Conservation (phyloP, 2,329 filamentous ascomycete genomes). For the Albophoma yamanashiensis region DNA sequence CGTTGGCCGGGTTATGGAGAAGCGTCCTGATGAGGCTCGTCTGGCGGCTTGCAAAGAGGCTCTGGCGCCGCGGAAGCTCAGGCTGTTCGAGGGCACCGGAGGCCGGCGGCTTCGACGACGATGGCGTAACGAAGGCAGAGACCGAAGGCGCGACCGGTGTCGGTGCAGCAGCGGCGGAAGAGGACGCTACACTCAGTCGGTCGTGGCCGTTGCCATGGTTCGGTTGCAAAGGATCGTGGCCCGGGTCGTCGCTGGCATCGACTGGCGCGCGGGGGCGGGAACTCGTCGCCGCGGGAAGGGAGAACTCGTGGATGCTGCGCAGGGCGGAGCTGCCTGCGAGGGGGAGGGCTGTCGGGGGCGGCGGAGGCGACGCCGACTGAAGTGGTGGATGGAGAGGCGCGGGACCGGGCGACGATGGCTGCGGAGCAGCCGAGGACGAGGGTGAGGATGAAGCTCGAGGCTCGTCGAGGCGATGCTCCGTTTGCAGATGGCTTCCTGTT, state of each 20-base stretch:
- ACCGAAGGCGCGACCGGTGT: slow-evolving; percentile 11
- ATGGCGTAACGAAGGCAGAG: slow-evolving; percentile 5
- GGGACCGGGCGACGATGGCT: neutral
- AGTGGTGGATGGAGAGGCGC: slow-evolving; percentile 1
- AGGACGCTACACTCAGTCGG: slow-evolving; percentile 14
- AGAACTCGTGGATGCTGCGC: slow-evolving; percentile 3
- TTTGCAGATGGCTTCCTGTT: neutral
- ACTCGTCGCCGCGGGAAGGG: neutral
- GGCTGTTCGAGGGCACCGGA: slow-evolving; percentile 11
- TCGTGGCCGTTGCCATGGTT: slow-evolving; percentile 13
- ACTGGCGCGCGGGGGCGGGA: slow-evolving; percentile 7
- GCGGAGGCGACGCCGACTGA: neutral
- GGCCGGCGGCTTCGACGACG: slow-evolving; percentile 5
- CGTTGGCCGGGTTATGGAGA: slow-evolving; percentile 13
- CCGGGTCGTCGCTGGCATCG: slow-evolving; percentile 9
- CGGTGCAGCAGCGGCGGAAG: neutral
- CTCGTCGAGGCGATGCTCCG: neutral
- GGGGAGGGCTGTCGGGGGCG: neutral
- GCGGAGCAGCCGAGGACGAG: neutral
- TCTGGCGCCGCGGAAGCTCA: slow-evolving; percentile 16
- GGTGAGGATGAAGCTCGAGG: slow-evolving; percentile 3
- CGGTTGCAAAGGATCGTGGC: slow-evolving; percentile 1
- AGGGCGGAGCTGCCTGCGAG: neutral
- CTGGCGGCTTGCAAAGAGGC: slow-evolving; percentile 26
- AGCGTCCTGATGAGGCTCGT: slow-evolving; percentile 20